Base-by-base conservation (phyloP, 179 eudicot genomes). In the Beta corolliflora region DNA sequence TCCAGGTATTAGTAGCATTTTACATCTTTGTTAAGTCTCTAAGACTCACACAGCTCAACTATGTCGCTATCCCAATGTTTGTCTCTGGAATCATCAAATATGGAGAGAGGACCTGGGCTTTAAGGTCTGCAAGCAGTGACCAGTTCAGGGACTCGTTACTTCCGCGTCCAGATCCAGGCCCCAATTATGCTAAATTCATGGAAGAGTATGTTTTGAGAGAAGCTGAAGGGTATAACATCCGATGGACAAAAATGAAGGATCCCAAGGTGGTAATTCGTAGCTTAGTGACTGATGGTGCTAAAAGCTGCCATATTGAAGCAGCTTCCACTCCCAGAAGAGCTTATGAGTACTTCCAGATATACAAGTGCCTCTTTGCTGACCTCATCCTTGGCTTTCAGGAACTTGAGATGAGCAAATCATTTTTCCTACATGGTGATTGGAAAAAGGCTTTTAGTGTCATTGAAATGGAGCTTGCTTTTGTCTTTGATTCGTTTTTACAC, bases 351-450 rank as follows among this genome's bases (percentile, higher is more conserved):
- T 88, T 86, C 46, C 81, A 78, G 55, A 81, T 70, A 1, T 86
- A 86, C 63, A 89, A 85, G 41, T 80, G 88, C 18, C 86, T 89
- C 54, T 87, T 89, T 53, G 91, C 84, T 0, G 91, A 89, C 61
- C 83, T 87, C 56, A 87, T 86, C 60, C 86, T 86, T 45, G 83
- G 87, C 19, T 85, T 86, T 64, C 88, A 85, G 18, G 89, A 89
- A 48, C 80, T 74, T 50, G 89, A 86, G 44, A 79, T 63, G 70
- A 88, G 89, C 83, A 71, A 76, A 64, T 77, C 81, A 14, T 80
- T 80, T 64, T 85, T 85, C 71, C 64, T 59, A n/a, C 9, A 10
- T 5, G 65, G 77, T 23, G 12, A 0, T 1, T 18, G 80, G 5
- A 46, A 76, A 21, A 31, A 69, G 5, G 91, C 88, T 70, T 86